phyloP scores from a whole-genome alignment of 805 yeast genomes.

The Clavispora santaluciae region DNA sequence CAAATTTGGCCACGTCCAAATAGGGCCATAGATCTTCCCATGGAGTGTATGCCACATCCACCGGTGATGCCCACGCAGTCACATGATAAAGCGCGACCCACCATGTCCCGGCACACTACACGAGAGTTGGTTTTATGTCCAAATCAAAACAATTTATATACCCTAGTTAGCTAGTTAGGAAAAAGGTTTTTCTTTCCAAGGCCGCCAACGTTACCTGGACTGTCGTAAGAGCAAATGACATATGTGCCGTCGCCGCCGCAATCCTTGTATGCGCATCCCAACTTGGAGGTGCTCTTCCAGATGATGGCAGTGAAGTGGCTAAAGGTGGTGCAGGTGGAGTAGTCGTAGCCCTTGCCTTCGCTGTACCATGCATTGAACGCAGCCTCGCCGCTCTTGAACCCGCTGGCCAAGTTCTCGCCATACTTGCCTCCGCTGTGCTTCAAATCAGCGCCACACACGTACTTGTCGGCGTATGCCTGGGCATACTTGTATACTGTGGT shows the following conservation, averaged over 20 bases:
- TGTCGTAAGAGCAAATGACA: conserved; percentile 68
- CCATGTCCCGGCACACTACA: no score
- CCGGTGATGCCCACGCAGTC: no score
- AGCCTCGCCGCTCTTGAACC: conserved; percentile 25
- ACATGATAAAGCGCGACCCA: no score
- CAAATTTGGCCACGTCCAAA: no score
- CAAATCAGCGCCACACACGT: conserved; percentile 38
- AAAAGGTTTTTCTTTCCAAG: conserved; percentile 15
- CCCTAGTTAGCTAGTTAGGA: conserved; percentile 5
- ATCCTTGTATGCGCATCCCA: conserved; percentile 70
- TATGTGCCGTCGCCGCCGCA: conserved; percentile 54
- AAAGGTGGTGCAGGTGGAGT: conserved; percentile 10
- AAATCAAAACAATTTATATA: not conserved
- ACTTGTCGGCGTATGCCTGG: conserved; percentile 37
- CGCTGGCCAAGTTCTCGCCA: conserved; percentile 31
- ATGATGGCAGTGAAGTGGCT: conserved; percentile 76
- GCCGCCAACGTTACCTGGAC: conserved; percentile 68
- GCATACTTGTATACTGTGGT: conserved; percentile 50
- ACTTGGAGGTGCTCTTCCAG: conserved; percentile 56
- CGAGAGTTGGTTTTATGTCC: not conserved
- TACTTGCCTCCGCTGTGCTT: conserved; percentile 14
- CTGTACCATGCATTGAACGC: conserved; percentile 18
- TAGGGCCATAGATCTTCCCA: no score
- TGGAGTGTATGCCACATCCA: no score
- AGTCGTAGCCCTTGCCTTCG: conserved; percentile 13